Conservation (phyloP, 192 early-diverging fungal species). For the Glomus cerebriforme region DNA sequence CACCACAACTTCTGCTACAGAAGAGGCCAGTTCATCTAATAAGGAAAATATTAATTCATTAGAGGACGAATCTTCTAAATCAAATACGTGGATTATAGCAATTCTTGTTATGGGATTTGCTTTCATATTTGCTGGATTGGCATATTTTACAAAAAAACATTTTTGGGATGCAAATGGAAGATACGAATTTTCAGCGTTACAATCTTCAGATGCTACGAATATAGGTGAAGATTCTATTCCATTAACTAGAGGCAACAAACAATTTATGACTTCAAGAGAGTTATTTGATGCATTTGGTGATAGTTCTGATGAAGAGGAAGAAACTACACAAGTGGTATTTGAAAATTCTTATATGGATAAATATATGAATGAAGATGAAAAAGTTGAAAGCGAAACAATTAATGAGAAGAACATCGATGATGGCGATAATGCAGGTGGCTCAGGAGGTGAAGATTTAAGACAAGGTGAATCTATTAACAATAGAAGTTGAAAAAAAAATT, state of each 20-base stretch:
- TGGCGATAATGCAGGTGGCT: neutral
- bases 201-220: neutral
- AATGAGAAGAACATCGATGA: neutral
- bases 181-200: neutral
- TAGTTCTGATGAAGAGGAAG: slow-evolving; percentile 35
- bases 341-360: slow-evolving; percentile 29
- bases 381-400: neutral
- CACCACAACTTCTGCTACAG: neutral
- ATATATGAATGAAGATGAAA: slow-evolving; percentile 28
- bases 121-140: slow-evolving; percentile 18
- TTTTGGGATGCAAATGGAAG: neutral
- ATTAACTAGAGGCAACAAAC: slow-evolving; percentile 6
- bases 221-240: slow-evolving; percentile 18
- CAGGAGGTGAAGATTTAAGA: neutral
- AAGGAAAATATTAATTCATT: neutral
- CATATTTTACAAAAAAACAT: slow-evolving; percentile 1
- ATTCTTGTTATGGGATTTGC: slow-evolving; percentile 2
- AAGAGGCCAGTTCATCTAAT: neutral
- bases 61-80: neutral
- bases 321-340: neutral
- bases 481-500: neutral
- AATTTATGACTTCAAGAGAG: slow-evolving; percentile 32
- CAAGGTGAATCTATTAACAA: neutral
- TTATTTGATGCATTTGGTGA: slow-evolving; percentile 40
- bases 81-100: neutral